Base-by-base conservation (phyloP, 2,329 filamentous ascomycete genomes). In the Lojkania enalia region DNA sequence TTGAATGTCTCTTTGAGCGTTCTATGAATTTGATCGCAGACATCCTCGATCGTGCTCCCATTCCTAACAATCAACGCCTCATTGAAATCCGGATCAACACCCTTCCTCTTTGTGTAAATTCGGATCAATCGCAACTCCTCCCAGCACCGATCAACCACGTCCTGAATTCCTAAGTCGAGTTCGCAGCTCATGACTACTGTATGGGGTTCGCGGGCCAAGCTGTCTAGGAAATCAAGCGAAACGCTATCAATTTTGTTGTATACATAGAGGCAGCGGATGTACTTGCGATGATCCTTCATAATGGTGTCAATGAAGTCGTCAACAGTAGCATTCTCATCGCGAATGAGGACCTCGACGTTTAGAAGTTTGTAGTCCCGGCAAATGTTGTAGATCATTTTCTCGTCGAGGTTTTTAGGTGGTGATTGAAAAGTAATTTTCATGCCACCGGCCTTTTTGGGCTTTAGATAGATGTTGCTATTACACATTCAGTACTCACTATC, bases 231-330 rank as follows among this genome's bases (percentile, higher is more conserved):
- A 67, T 96, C 90, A 55, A 99, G 82, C 31, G 87, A 92, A 49
- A 99, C 88, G 69, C 84, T 86, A 75, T 99, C 94, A 74, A 99
- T 95, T 76, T 99, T 99, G 86, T 99, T 99, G 84, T 99, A 99
- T 21, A 97, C 92, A 74, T 99, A 99, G 21, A 99, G 80, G 45
- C 84, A 87, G 66, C 82, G 82, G 77, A 99, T 96, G 77, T 99
- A 99, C 72, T 95, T 99, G 66, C 94, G 80, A 77, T 99, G 94
- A 67, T 96, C 90, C 72, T 94, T 95, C 92, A 97, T 97, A 73
- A 99, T 96, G 50, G 96, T 90, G 71, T 99, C 94, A 74, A 99
- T 99, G 71, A 99, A 88, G 72, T 99, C 92, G 74, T 99, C 94
- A 25, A 99, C 90, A 1, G 94, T 97, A 30, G 81, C 81, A 67